phyloP scores from a whole-genome alignment of 139 green algal genomes.

The Deuterostichococcus epilithicus region DNA sequence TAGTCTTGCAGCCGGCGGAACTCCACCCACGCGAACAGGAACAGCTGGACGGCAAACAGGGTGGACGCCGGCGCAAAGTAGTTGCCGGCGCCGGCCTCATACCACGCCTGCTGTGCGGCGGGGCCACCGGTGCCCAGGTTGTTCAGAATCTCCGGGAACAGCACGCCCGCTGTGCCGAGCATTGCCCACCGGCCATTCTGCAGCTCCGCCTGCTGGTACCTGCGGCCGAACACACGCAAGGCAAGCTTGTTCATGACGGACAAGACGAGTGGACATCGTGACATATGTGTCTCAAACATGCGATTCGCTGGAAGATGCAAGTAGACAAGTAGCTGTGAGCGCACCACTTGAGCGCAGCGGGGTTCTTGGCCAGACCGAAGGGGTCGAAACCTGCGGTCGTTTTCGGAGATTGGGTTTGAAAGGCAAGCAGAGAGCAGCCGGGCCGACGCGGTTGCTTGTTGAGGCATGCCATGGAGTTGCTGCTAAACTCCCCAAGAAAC shows the following conservation, averaged over 20 bases:
- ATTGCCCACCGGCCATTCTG: conserved; percentile 58
- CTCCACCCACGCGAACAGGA: conserved; percentile 75
- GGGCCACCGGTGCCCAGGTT: conserved; percentile 5
- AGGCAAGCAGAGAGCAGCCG: not conserved
- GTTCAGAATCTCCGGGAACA: conserved; percentile 30
- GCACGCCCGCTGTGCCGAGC: conserved; percentile 52
- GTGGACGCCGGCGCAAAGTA: conserved; percentile 41
- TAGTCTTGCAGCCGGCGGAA: conserved; percentile 46
- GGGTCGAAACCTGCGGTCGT: conserved; percentile 55
- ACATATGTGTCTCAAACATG: too few relatives aligned
- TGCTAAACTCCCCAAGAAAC: too few relatives aligned
- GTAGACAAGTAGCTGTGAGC: not conserved
- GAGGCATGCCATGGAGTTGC: too few relatives aligned
- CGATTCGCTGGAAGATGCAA: too few relatives aligned
- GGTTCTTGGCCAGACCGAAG: conserved; percentile 29
- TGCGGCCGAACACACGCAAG: not conserved
- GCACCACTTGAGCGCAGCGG: conserved; percentile 32
- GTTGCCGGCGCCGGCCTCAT: conserved; percentile 25
- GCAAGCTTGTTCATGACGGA: too few relatives aligned
- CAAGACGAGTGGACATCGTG: too few relatives aligned
- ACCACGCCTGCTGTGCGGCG: conserved; percentile 7
- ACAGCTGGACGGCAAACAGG: conserved; percentile 60
- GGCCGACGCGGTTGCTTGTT: too few relatives aligned
- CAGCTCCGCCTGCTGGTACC: conserved; percentile 46
- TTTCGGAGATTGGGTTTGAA: conserved; percentile 13